These are phyloP conservation scores for Plasmodium coatneyi DNA, from an alignment of 169 alveolate genomes.

Conservation along the genomic window DNA sequence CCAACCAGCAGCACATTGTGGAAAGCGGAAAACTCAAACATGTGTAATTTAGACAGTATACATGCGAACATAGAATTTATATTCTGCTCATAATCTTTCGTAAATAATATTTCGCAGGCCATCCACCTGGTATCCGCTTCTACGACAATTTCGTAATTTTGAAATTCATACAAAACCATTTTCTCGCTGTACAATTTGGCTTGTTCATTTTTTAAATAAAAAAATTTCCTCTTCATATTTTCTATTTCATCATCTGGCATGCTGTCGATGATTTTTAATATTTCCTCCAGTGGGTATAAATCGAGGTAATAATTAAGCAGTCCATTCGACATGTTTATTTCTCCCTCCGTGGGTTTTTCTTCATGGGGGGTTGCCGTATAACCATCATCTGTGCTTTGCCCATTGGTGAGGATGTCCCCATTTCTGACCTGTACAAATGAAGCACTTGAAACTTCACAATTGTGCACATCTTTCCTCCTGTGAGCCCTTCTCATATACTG, in stretches of 20 bases:
- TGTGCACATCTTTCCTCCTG: not conserved
- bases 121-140: slow-evolving; percentile 66
- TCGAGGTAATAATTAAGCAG: slow-evolving; percentile 7
- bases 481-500: slow-evolving; percentile 32
- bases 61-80: slow-evolving; percentile 32
- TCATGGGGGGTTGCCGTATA: not conserved
- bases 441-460: not conserved
- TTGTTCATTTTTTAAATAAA: slow-evolving; percentile 62
- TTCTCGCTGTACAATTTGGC: slow-evolving; percentile 9
- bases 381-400: not conserved
- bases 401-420: not conserved
- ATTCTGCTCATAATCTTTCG: slow-evolving; percentile 53
- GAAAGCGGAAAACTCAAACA: slow-evolving; percentile 22
- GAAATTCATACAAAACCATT: slow-evolving; percentile 25
- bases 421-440: not conserved
- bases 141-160: slow-evolving; percentile 41
- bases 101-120: slow-evolving; percentile 72
- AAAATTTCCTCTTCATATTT: slow-evolving; percentile 50
- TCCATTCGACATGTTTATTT: not conserved
- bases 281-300: slow-evolving; percentile 39
- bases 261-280: slow-evolving; percentile 20
- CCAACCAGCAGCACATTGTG: slow-evolving; percentile 56
- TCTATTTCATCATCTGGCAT: slow-evolving; percentile 70
- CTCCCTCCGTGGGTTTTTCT: not conserved
- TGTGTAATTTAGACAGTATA: slow-evolving; percentile 45